Percentiles rank a stretch among this genome's conserved stretches.
Evolutionary conservation across 345 rosid genomes (phyloP).

Genomic region (Lumnitzera racemosa): DNA sequence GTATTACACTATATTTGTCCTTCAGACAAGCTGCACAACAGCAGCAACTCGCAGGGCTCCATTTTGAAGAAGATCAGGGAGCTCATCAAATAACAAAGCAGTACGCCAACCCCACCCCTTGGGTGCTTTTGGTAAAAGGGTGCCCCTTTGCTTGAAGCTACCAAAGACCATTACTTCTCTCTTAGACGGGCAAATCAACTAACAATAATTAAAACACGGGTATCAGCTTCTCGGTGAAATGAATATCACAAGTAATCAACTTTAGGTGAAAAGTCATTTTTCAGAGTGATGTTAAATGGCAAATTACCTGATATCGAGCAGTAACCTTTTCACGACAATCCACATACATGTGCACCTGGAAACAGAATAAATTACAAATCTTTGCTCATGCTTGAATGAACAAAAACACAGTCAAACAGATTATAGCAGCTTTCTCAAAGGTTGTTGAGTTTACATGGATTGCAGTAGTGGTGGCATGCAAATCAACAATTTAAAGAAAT

Average conservation of each 20-base stretch:
- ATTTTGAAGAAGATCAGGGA: slow-evolving; percentile 77
- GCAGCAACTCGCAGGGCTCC: slow-evolving; percentile 80
- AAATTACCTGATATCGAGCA: slow-evolving; percentile 85
- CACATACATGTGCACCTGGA: slow-evolving; percentile 70
- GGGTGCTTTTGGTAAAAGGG: slow-evolving; percentile 91
- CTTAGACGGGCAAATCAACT: slow-evolving; percentile 93
- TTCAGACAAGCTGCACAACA: slow-evolving; percentile 79
- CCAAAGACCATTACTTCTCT: slow-evolving; percentile 93
- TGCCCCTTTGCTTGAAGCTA: slow-evolving; percentile 77
- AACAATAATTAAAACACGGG: slow-evolving; percentile 1
- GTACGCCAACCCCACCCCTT: slow-evolving; percentile 99
- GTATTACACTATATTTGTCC: background rate
- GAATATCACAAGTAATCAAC: background rate
- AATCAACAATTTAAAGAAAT: background rate
- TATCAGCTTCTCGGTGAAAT: too few species aligned
- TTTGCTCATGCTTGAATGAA: background rate
- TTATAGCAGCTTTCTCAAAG: too few species aligned
- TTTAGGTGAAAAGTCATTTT: background rate
- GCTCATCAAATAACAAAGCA: slow-evolving; percentile 81
- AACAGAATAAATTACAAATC: slow-evolving; percentile 1
- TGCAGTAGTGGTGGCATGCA: too few species aligned
- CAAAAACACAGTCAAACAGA: background rate
- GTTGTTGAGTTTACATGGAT: too few species aligned
- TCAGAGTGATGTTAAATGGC: background rate
- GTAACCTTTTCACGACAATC: slow-evolving; percentile 94